These are phyloP conservation scores for Deuterostichococcus epilithicus DNA, from an alignment of 139 green algal species.

Conservation along the genomic window DNA sequence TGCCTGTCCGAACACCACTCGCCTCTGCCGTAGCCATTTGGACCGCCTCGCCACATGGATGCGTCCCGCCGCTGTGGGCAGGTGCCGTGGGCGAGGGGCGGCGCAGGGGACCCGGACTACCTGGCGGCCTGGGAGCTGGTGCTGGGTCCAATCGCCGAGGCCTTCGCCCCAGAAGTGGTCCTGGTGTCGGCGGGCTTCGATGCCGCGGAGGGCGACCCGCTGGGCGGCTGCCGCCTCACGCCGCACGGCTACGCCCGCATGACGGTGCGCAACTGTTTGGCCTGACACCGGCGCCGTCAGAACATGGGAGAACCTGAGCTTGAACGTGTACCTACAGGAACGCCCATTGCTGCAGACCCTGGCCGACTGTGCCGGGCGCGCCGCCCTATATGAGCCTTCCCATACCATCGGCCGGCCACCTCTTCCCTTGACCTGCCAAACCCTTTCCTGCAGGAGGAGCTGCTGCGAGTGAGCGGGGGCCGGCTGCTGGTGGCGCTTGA, in stretches of 20 bases:
- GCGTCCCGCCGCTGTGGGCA: too few species aligned
- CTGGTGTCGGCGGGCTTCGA: conserved; percentile 78
- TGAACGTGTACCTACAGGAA: neutral
- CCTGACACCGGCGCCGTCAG: neutral
- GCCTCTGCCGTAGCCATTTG: too few species aligned
- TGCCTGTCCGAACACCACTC: too few species aligned
- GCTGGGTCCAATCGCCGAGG: conserved; percentile 46
- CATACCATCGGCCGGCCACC: too few species aligned
- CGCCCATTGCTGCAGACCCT: too few species aligned
- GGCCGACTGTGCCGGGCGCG: too few species aligned
- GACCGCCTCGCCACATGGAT: too few species aligned
- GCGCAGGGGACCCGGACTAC: conserved; percentile 61
- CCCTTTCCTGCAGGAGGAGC: neutral
- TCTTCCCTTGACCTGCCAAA: too few species aligned
- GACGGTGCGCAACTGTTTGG: conserved; percentile 16
- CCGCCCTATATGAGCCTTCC: too few species aligned
- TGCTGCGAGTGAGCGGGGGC: conserved; percentile 17
- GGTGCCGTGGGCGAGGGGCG: conserved; percentile 52
- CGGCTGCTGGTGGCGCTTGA: conserved; percentile 56
- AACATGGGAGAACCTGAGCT: too few species aligned
- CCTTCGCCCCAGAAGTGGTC: conserved; percentile 61
- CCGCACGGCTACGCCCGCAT: conserved; percentile 54
- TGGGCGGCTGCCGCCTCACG: conserved; percentile 51
- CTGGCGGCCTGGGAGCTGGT: conserved; percentile 60
- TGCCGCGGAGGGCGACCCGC: conserved; percentile 62